Evolutionary conservation across 495 filamentous ascomycete genomes (phyloP).

Genomic region (Letharia lupina): DNA sequence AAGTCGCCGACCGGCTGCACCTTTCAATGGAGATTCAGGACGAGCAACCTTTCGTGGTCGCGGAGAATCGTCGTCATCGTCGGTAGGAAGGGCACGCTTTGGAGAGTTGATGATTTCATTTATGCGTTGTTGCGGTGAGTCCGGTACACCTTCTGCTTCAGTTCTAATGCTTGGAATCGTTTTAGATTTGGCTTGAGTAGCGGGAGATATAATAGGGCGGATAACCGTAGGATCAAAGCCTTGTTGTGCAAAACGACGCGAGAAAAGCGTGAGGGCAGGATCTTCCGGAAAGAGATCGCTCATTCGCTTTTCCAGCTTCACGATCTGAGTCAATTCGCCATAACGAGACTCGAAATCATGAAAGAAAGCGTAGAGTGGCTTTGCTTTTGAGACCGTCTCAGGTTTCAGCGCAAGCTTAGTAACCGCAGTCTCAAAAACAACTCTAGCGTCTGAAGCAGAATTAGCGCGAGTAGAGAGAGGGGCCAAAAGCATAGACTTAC

Average conservation of each 20-base stretch:
- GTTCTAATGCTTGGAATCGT: conserved; percentile 42
- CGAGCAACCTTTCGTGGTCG: conserved; percentile 70
- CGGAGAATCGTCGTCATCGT: conserved; percentile 63
- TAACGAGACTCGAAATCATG: conserved; percentile 92
- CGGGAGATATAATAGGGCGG: conserved; percentile 73
- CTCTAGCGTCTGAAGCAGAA: conserved; percentile 64
- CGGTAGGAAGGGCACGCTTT: conserved; percentile 59
- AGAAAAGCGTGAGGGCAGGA: conserved; percentile 64
- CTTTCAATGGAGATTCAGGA: conserved; percentile 56
- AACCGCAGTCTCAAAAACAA: conserved; percentile 88
- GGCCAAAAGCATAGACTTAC: conserved; percentile 46
- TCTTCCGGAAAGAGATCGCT: conserved; percentile 83
- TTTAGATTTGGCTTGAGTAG: conserved; percentile 64
- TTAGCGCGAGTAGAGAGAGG: conserved; percentile 22
- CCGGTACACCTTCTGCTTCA: conserved; percentile 39
- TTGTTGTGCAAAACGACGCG: conserved; percentile 59
- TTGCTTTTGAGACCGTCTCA: conserved; percentile 63
- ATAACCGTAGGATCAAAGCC: conserved; percentile 68
- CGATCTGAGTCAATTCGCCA: conserved; percentile 80
- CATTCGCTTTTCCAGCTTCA: conserved; percentile 88
- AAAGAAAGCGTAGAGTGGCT: conserved; percentile 78
- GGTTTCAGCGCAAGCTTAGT: conserved; percentile 64
- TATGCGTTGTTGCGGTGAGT: conserved; percentile 47
- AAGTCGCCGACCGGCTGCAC: conserved; percentile 68
- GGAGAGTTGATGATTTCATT: conserved; percentile 57